Base-by-base conservation (phyloP, 805 yeast species). In the Yamadazyma akitaensis region DNA sequence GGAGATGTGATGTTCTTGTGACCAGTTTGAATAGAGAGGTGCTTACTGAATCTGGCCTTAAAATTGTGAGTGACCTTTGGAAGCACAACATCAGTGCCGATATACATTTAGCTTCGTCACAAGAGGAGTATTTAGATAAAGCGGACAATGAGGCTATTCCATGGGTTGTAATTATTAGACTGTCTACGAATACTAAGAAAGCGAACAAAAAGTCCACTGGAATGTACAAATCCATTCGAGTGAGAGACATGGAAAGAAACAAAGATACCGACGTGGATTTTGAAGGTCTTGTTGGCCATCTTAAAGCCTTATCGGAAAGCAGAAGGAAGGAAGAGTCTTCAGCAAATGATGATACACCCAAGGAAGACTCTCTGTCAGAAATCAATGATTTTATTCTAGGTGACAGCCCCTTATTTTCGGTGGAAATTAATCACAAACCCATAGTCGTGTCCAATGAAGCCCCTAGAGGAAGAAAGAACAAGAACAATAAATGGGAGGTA, bases 1-100 rank as follows among this genome's bases (percentile, higher is more conserved):
- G 60, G 39, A 73, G 96, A 54, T 90, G 96, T 63, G 92, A 89
- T 57, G 95, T 91, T 1, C 63, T 94, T 25, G 80, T 94, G 6
- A 77, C 94, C 0, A 77, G 92, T 53, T 76, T 85, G 49, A 79
- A 84, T 17, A 77, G 76, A 30, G 65, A 79, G 1, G 66, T 77
- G 16, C 63, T 88, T 49, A 73, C 74, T 18, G 79, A 82, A 0
- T 68, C 78, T 41, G 92, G 91, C 1, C 77, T 82, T 28, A 85
- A 80, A 37, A 67, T 88, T 7, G 57, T 89, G 45, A 78, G 75
- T 36, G 67, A 69, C 33, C 61, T 94, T 24, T 91, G 99, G 98
- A 70, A 76, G 7, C 65, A 70, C n/a, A 83, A 80, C n/a, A 82
- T 94, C 36, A 76, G 85, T 45, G 87, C 96, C 3, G 99, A 94